A percentile compares a stretch with the other conserved stretches of the same genome.
Evolutionary conservation across 352 stramenopile species (phyloP).

Genomic region (Phytopythium delawarense): DNA sequence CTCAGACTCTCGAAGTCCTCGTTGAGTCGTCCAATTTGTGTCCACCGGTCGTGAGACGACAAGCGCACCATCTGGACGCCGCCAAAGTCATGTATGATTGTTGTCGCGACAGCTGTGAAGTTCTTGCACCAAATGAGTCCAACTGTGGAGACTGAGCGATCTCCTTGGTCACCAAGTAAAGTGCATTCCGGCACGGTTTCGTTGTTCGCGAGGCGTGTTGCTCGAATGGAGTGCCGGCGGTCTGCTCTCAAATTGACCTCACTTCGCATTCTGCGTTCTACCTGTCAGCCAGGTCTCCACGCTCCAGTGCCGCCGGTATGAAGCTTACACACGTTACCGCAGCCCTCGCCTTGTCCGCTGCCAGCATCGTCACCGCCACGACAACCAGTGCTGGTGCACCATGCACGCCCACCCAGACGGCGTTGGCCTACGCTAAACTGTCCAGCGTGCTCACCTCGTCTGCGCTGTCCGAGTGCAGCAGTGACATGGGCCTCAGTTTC

Average conservation of each 20-base stretch:
- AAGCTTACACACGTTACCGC: not conserved
- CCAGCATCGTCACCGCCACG: not conserved
- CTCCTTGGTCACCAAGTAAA: no score
- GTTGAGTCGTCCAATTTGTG: no score
- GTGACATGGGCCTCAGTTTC: conserved; percentile 31
- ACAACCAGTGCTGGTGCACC: no score
- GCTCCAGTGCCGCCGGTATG: not conserved
- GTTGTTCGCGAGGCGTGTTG: no score
- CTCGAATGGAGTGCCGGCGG: not conserved
- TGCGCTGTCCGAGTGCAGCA: conserved; percentile 15
- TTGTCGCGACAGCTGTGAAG: not conserved
- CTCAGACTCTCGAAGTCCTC: no score
- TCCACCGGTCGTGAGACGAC: no score
- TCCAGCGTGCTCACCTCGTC: conserved; percentile 12
- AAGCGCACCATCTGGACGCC: not conserved
- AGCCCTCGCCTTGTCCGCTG: not conserved
- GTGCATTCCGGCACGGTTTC: no score
- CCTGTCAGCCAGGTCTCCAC: not conserved
- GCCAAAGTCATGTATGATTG: conserved; percentile 1
- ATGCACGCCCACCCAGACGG: conserved; percentile 15
- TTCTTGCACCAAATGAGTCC: no score
- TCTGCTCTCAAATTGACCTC: not conserved
- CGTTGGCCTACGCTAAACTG: conserved; percentile 21
- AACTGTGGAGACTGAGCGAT: no score
- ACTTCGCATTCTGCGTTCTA: not conserved